A percentile compares a stretch with the other conserved stretches of the same genome.
Conservation (phyloP, 2,329 filamentous ascomycete genomes). For the Aspergillus sp. region DNA sequence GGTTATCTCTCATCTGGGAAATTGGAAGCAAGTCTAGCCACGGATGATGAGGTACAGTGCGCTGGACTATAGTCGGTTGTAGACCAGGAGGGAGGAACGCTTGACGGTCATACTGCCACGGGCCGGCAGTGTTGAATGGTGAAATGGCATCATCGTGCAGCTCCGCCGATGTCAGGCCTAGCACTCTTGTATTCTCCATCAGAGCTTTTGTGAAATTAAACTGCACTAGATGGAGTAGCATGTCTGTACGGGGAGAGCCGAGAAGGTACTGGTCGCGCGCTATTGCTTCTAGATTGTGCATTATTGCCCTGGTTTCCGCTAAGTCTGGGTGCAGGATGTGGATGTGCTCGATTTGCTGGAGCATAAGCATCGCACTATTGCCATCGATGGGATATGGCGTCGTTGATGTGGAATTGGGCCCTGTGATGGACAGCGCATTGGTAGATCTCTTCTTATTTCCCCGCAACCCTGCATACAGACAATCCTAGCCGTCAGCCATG, state of each 20-base stretch:
- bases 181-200: slow-evolving; percentile 8
- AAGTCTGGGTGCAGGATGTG: slow-evolving; percentile 1
- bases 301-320: background rate
- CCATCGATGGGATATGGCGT: too few relatives aligned
- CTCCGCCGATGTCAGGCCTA: slow-evolving; percentile 9
- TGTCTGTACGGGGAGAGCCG: slow-evolving; percentile 11
- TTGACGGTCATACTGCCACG: slow-evolving; percentile 2
- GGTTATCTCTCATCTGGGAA: slow-evolving; percentile 15
- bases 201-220: slow-evolving; percentile 14
- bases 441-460: too few relatives aligned
- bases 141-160: slow-evolving; percentile 15
- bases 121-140: slow-evolving; percentile 9
- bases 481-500: too few relatives aligned
- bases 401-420: too few relatives aligned
- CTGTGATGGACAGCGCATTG: too few relatives aligned
- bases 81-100: slow-evolving; percentile 10
- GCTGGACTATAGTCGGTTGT: slow-evolving; percentile 15
- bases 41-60: slow-evolving; percentile 14
- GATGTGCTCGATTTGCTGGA: background rate
- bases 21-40: slow-evolving; percentile 21
- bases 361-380: too few relatives aligned
- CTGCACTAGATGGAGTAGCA: slow-evolving; percentile 11
- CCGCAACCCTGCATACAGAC: background rate
- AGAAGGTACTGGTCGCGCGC: background rate
- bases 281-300: slow-evolving; percentile 1